Evolutionary conservation across 2,329 filamentous ascomycete genomes (phyloP).

Genomic region (Ceratocystis variospora): DNA sequence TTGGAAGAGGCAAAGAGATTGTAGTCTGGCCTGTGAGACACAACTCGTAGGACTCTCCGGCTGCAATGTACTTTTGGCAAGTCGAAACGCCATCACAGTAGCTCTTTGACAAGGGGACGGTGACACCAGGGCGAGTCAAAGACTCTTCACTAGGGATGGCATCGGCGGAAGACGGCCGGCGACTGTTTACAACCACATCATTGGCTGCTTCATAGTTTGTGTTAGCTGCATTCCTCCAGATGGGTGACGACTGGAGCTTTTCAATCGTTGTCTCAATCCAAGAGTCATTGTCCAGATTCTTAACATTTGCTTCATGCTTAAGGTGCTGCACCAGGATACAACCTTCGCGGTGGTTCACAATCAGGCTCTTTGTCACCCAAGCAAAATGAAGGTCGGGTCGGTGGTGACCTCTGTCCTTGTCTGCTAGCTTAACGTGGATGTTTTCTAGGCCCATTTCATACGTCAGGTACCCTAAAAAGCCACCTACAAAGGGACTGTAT

Average conservation of each 20-base stretch:
- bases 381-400: conserved; percentile 60
- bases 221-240: conserved; percentile 23
- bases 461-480: conserved; percentile 70
- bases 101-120: conserved; percentile 30
- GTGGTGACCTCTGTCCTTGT: conserved; percentile 26
- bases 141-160: conserved; percentile 1
- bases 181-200: neutral
- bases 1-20: conserved; percentile 34
- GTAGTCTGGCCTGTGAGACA: conserved; percentile 66
- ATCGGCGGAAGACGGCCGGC: neutral
- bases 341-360: conserved; percentile 56
- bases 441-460: conserved; percentile 67
- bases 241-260: conserved; percentile 20
- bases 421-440: conserved; percentile 34
- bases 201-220: neutral
- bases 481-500: conserved; percentile 53
- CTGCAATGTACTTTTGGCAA: conserved; percentile 58
- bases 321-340: conserved; percentile 55
- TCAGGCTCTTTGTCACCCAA: conserved; percentile 63
- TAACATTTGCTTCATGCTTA: conserved; percentile 23
- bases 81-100: conserved; percentile 55
- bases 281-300: conserved; percentile 21
- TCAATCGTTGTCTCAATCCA: conserved; percentile 5
- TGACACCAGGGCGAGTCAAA: conserved; percentile 21
- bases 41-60: conserved; percentile 74